A percentile compares a stretch with the other conserved stretches of the same genome.
These are phyloP conservation scores for Colletotrichum trifolii DNA, from an alignment of 2,329 filamentous ascomycete species.

Conservation along the genomic window DNA sequence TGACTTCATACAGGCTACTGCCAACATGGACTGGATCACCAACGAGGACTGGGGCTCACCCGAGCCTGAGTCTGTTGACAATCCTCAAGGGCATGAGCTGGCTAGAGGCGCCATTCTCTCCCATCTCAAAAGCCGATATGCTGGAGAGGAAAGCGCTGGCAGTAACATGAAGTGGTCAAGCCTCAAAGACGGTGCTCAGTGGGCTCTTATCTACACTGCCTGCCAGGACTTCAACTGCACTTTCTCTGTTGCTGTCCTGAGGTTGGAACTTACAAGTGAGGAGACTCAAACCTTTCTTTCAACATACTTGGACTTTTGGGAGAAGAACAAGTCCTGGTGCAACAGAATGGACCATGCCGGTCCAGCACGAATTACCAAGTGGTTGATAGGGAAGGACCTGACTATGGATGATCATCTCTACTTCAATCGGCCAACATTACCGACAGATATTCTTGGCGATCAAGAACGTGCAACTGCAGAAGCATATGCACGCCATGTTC, in stretches of 20 bases:
- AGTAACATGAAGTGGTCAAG: conserved; percentile 4
- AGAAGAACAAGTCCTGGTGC: conserved; percentile 3
- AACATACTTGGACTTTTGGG: conserved; percentile 5
- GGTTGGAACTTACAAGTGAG: not conserved
- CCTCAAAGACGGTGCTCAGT: conserved; percentile 9
- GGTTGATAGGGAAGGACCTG: conserved; percentile 26
- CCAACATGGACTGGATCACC: not conserved
- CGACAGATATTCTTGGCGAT: conserved; percentile 39
- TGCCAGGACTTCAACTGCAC: not conserved
- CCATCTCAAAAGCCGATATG: not conserved
- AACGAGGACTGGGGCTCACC: conserved; percentile 25
- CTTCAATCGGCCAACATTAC: conserved; percentile 39
- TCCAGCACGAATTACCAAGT: conserved; percentile 5
- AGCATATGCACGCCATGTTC: conserved; percentile 36
- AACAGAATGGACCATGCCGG: conserved; percentile 26
- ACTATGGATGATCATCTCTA: conserved; percentile 26
- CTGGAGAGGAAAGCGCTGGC: not conserved
- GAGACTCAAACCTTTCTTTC: conserved; percentile 21
- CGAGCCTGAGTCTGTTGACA: conserved; percentile 9
- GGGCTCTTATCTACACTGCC: conserved; percentile 11
- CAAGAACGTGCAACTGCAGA: conserved; percentile 36
- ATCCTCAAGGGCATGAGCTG: not conserved
- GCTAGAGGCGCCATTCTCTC: no score
- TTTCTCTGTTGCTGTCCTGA: not conserved
- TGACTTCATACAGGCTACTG: not conserved